These are phyloP conservation scores for Cydonia oblonga DNA, from an alignment of 331 rosid genomes.

Conservation along the genomic window DNA sequence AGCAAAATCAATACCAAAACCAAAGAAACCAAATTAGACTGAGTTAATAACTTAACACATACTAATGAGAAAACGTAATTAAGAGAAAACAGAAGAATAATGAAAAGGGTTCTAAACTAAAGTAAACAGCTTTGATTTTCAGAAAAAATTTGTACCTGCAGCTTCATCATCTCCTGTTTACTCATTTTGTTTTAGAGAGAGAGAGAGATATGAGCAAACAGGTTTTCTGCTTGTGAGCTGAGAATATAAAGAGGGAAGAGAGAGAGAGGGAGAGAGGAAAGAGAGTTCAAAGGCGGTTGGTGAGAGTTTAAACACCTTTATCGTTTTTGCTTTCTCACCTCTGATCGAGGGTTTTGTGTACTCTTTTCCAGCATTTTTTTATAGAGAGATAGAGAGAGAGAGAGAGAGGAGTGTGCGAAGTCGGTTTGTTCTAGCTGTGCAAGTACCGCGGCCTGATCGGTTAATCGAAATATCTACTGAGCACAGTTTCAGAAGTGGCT, in stretches of 20 bases:
- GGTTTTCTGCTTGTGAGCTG: slow-evolving; percentile 1
- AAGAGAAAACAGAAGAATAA: too few relatives aligned
- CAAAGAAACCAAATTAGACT: neutral
- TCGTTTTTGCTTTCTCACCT: slow-evolving; percentile 15
- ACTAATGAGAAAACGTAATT: neutral
- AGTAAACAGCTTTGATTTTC: neutral
- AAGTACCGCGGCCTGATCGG: neutral
- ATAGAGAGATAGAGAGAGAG: neutral
- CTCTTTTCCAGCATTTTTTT: slow-evolving; percentile 5
- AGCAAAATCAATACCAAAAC: neutral
- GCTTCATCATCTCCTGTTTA: slow-evolving; percentile 66
- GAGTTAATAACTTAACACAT: neutral
- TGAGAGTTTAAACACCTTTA: slow-evolving; percentile 20
- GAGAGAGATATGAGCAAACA: neutral
- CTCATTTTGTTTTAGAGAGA: slow-evolving; percentile 38
- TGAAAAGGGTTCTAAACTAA: neutral
- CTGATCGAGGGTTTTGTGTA: neutral
- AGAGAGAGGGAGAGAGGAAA: neutral
- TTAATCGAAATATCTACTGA: neutral
- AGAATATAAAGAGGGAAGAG: neutral
- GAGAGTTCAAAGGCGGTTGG: slow-evolving; percentile 24
- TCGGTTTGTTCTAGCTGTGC: slow-evolving; percentile 12
- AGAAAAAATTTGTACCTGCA: slow-evolving; percentile 37
- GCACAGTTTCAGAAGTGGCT: neutral
- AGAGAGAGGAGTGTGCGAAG: neutral